Evolutionary conservation across 2,329 filamentous ascomycete species (phyloP).

Genomic region (Colletotrichum abscissum): DNA sequence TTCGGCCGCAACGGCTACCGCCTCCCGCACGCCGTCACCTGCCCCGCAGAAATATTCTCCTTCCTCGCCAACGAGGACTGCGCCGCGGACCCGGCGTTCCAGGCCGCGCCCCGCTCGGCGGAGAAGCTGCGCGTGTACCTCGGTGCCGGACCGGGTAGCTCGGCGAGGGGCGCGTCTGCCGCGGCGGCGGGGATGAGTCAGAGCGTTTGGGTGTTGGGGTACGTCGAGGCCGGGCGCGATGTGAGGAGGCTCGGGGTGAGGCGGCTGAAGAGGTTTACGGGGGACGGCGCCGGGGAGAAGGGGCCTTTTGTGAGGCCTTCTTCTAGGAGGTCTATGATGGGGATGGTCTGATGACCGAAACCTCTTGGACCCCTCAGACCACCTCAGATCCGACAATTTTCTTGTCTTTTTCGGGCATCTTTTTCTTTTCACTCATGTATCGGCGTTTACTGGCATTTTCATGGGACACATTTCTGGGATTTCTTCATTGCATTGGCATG

Average conservation of each 20-base stretch:
- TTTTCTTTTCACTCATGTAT: background rate
- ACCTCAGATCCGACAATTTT: background rate
- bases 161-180: constrained; percentile 59
- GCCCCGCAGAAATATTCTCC: constrained; percentile 80
- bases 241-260: constrained; percentile 44
- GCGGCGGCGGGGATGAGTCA: constrained; percentile 49
- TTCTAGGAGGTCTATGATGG: background rate
- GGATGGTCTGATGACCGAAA: too few species aligned
- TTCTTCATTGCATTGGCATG: background rate
- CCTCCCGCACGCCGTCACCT: constrained; percentile 79
- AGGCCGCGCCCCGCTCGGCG: constrained; percentile 71
- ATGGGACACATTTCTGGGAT: background rate
- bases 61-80: constrained; percentile 81
- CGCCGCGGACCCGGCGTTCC: constrained; percentile 78
- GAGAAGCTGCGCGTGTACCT: constrained; percentile 68
- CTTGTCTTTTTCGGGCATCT: background rate
- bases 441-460: background rate
- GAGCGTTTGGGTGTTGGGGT: constrained; percentile 64
- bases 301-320: background rate
- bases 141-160: constrained; percentile 56
- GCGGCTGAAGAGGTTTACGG: constrained; percentile 56
- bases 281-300: constrained; percentile 41
- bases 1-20: constrained; percentile 70
- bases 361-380: background rate
- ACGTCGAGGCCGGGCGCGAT: constrained; percentile 46